phyloP scores from a whole-genome alignment of 192 early-diverging fungal genomes.

The Backusella parvicylindrica region DNA sequence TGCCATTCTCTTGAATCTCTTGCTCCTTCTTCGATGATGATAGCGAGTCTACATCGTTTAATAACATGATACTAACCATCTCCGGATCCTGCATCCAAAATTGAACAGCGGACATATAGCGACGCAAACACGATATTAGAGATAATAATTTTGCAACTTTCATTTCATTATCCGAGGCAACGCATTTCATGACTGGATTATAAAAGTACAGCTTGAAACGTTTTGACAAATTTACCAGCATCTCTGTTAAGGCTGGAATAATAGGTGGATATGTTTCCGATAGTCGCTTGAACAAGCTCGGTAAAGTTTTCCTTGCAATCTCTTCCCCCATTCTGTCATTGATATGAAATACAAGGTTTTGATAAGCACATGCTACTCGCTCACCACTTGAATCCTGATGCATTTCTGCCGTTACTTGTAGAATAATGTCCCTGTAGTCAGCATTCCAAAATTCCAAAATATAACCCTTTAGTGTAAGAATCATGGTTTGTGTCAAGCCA shows the following conservation, averaged over 20 bases:
- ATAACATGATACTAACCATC: constrained; percentile 47
- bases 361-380: constrained; percentile 10
- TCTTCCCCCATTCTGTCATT: constrained; percentile 26
- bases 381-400: constrained; percentile 17
- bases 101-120: constrained; percentile 46
- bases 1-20: background rate
- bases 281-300: constrained; percentile 44
- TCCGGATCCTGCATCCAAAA: constrained; percentile 55
- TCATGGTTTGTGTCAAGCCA: background rate
- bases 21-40: background rate
- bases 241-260: constrained; percentile 31
- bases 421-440: constrained; percentile 26
- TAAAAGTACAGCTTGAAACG: constrained; percentile 39
- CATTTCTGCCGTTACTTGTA: constrained; percentile 11
- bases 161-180: constrained; percentile 45
- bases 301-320: constrained; percentile 43
- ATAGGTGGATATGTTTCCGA: constrained; percentile 36
- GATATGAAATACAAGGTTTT: constrained; percentile 23
- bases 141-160: constrained; percentile 41
- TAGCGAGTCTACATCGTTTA: constrained; percentile 45
- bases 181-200: constrained; percentile 52
- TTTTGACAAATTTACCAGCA: constrained; percentile 38
- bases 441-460: constrained; percentile 31
- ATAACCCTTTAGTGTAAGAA: constrained; percentile 14
- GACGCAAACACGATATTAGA: constrained; percentile 40